These are phyloP conservation scores for Candida loeiensis DNA, from an alignment of 805 yeast genomes.

Conservation along the genomic window DNA sequence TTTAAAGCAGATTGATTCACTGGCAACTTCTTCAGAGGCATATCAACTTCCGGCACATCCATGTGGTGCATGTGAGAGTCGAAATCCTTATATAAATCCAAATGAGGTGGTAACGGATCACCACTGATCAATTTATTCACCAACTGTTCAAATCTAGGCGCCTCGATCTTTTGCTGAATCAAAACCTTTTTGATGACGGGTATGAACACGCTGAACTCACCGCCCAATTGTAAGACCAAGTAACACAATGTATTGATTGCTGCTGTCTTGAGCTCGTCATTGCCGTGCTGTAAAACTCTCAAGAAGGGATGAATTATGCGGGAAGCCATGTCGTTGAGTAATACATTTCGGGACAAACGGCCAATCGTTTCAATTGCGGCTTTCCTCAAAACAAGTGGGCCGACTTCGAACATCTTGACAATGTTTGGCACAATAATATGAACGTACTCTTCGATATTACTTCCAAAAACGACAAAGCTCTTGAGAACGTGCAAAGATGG, in stretches of 20 bases:
- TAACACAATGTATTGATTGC: slow-evolving; percentile 79
- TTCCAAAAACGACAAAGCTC: slow-evolving; percentile 82
- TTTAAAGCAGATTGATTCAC: slow-evolving; percentile 62
- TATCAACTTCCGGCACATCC: slow-evolving; percentile 61
- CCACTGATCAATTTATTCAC: slow-evolving; percentile 74
- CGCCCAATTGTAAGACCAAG: slow-evolving; percentile 73
- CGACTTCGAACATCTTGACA: slow-evolving; percentile 73
- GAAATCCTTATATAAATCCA: slow-evolving; percentile 64
- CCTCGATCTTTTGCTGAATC: slow-evolving; percentile 60
- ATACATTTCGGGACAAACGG: slow-evolving; percentile 66
- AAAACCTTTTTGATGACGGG: slow-evolving; percentile 74
- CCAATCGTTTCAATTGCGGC: slow-evolving; percentile 84
- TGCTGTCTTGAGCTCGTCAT: slow-evolving; percentile 59
- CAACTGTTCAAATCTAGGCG: slow-evolving; percentile 73
- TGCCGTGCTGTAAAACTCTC: slow-evolving; percentile 53
- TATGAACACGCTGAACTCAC: slow-evolving; percentile 79
- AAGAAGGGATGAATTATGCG: slow-evolving; percentile 84
- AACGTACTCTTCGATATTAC: slow-evolving; percentile 81
- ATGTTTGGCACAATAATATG: slow-evolving; percentile 86
- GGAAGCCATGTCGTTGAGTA: slow-evolving; percentile 83
- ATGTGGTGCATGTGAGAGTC: slow-evolving; percentile 35
- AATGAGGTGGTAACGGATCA: slow-evolving; percentile 79
- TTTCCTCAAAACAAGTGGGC: slow-evolving; percentile 57
- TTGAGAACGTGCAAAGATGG: slow-evolving; percentile 72
- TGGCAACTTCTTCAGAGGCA: slow-evolving; percentile 71